Percentiles rank a stretch among this genome's conserved stretches.
Conservation (phyloP, 2,329 filamentous ascomycete species). For the Setomelanomma holmii region DNA sequence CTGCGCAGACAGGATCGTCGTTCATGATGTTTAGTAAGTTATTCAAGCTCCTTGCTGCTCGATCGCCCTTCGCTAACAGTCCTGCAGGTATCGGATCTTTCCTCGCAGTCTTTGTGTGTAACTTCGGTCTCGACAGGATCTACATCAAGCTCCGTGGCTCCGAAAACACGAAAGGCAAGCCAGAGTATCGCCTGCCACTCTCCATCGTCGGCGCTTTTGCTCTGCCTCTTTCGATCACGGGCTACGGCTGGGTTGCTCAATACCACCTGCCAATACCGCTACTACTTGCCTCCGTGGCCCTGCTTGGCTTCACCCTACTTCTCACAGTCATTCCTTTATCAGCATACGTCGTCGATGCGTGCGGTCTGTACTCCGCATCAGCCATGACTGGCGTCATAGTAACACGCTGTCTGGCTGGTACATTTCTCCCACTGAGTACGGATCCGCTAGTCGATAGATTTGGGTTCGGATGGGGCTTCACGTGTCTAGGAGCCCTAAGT, state of each 20-base stretch:
- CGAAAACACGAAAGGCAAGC: slow-evolving; percentile 52
- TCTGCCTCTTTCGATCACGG: slow-evolving; percentile 55
- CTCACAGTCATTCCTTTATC: slow-evolving; percentile 60
- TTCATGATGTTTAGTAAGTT: slow-evolving; percentile 63
- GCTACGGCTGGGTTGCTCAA: slow-evolving; percentile 62
- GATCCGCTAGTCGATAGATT: slow-evolving; percentile 57
- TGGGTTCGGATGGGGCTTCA: slow-evolving; percentile 63
- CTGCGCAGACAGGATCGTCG: slow-evolving; percentile 59
- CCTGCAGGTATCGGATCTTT: slow-evolving; percentile 56
- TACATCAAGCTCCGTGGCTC: slow-evolving; percentile 58
- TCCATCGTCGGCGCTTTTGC: slow-evolving; percentile 56
- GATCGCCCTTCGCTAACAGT: slow-evolving; percentile 6
- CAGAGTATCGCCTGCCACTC: slow-evolving; percentile 64
- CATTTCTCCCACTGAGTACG: slow-evolving; percentile 62
- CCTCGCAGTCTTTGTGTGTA: slow-evolving; percentile 59
- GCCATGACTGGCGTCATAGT: slow-evolving; percentile 66
- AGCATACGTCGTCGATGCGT: slow-evolving; percentile 65
- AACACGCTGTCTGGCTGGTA: slow-evolving; percentile 62
- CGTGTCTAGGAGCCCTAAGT: slow-evolving; percentile 52
- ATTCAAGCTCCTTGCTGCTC: neutral
- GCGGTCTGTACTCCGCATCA: slow-evolving; percentile 63
- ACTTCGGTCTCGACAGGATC: slow-evolving; percentile 60
- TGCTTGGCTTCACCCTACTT: slow-evolving; percentile 57
- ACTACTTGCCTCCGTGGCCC: slow-evolving; percentile 54
- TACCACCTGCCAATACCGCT: slow-evolving; percentile 51